Conservation (phyloP, 2,329 filamentous ascomycete genomes). For the Ophiosphaerella herpotricha region DNA sequence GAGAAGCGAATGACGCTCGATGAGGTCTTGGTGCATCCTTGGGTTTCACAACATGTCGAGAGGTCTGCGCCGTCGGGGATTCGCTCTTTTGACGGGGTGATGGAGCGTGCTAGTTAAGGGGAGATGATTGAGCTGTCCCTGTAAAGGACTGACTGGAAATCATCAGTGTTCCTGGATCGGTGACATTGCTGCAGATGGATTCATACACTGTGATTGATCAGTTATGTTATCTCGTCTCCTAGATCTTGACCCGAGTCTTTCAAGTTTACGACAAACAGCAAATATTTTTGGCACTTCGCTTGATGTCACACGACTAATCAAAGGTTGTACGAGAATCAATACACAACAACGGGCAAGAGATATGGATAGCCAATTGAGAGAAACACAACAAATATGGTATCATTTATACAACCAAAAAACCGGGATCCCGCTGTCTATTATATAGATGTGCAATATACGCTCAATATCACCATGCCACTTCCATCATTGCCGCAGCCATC, state of each 20-base stretch:
- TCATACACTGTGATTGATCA: too few relatives aligned
- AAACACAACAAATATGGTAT: background rate
- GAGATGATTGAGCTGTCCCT: background rate
- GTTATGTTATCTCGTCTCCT: too few relatives aligned
- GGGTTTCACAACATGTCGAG: constrained; percentile 72
- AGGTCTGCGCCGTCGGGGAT: constrained; percentile 2
- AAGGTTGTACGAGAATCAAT: too few relatives aligned
- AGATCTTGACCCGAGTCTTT: too few relatives aligned
- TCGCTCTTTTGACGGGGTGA: constrained; percentile 2
- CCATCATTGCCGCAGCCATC: constrained; percentile 7
- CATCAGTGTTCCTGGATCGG: too few relatives aligned
- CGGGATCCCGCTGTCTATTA: background rate
- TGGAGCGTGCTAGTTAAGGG: constrained; percentile 1
- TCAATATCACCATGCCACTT: background rate
- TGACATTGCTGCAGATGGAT: too few relatives aligned
- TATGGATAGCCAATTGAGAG: too few relatives aligned
- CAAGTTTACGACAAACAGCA: too few relatives aligned
- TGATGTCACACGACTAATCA: too few relatives aligned
- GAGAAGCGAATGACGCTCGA: constrained; percentile 86
- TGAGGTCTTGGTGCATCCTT: constrained; percentile 82
- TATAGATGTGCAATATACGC: background rate
- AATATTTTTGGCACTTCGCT: too few relatives aligned
- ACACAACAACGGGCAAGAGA: too few relatives aligned
- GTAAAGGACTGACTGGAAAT: background rate
- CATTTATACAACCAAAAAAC: background rate